Conservation (phyloP, 345 rosid species). For the Pelargonium nanum region DNA sequence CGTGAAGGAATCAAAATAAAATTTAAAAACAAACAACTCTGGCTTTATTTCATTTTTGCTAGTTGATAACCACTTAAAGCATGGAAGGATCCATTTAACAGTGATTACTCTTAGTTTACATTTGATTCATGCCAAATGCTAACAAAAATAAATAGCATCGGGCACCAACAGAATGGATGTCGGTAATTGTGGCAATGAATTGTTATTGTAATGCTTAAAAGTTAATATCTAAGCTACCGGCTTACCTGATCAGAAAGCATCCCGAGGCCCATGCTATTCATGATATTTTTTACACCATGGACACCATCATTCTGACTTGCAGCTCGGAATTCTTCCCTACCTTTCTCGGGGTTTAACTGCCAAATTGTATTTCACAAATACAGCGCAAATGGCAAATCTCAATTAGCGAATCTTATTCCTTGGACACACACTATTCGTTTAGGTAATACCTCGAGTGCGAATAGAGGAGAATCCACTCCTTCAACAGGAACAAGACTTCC, state of each 20-base stretch:
- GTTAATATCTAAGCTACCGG: not conserved
- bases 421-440: not conserved
- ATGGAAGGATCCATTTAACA: not conserved
- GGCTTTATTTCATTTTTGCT: not conserved
- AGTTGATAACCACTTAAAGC: not conserved
- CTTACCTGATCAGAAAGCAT: conserved; percentile 65
- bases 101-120: not conserved
- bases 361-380: conserved; percentile 4
- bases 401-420: not conserved
- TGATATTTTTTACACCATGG: conserved; percentile 42
- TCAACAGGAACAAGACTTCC: conserved; percentile 52
- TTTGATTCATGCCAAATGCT: not conserved
- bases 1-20: too few relatives aligned
- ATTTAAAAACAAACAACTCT: not conserved
- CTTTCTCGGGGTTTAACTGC: conserved; percentile 58
- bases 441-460: conserved; percentile 57
- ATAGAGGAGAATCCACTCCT: conserved; percentile 63
- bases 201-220: not conserved
- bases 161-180: not conserved
- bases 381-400: conserved; percentile 4
- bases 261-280: conserved; percentile 76
- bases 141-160: too few relatives aligned
- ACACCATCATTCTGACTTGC: conserved; percentile 29
- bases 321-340: conserved; percentile 43
- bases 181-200: too few relatives aligned